Evolutionary conservation across 108 stramenopile genomes (phyloP).

Genomic region (Fragilariopsis cylindrus): DNA sequence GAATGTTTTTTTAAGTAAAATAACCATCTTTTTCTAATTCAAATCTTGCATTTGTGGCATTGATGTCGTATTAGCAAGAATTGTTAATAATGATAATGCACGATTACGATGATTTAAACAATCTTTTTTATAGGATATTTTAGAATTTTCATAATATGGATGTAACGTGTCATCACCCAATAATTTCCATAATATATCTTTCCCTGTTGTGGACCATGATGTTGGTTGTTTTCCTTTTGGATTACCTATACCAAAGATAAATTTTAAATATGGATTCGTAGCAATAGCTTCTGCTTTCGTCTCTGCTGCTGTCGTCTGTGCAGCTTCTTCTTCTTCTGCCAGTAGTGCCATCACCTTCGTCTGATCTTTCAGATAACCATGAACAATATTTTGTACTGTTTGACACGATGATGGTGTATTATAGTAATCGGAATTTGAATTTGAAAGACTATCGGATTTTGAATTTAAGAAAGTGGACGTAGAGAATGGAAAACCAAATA

Average conservation of each 20-base stretch:
- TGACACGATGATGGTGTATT: too few species aligned
- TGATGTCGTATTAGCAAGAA: too few species aligned
- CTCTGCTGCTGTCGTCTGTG: not conserved
- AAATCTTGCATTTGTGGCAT: too few species aligned
- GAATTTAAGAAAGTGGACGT: too few species aligned
- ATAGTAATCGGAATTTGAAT: too few species aligned
- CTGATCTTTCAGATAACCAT: not conserved
- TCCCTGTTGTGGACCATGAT: not conserved
- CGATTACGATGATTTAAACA: not conserved
- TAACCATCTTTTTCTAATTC: not conserved
- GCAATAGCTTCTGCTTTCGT: too few species aligned
- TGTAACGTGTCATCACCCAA: not conserved
- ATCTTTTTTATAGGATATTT: not conserved
- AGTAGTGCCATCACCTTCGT: not conserved
- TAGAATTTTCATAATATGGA: not conserved
- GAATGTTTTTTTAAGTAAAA: not conserved
- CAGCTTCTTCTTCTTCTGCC: not conserved
- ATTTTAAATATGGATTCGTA: not conserved
- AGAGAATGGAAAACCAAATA: not conserved
- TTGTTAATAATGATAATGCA: too few species aligned
- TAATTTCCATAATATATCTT: conserved; percentile 9
- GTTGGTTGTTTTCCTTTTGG: not conserved
- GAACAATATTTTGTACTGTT: not conserved
- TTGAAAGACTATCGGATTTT: too few species aligned
- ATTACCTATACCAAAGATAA: not conserved